phyloP scores from a whole-genome alignment of 2,329 filamentous ascomycete species.

The Emydomyces testavorans region DNA sequence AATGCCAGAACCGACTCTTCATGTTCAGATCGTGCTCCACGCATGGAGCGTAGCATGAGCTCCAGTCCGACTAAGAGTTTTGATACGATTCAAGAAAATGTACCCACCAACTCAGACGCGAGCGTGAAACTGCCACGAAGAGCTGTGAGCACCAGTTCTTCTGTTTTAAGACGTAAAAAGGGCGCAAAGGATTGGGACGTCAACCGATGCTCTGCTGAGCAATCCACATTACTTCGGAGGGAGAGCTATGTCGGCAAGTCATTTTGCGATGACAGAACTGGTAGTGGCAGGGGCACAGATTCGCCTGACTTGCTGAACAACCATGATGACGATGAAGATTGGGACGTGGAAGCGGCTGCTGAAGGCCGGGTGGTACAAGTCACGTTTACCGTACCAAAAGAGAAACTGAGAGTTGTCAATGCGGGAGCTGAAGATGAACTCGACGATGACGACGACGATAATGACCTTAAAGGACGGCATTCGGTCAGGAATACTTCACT shows the following conservation, averaged over 20 bases:
- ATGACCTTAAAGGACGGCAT: conserved; percentile 3
- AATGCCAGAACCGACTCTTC: conserved; percentile 1
- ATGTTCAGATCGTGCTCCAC: background rate
- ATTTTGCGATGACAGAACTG: conserved; percentile 1
- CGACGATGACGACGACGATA: conserved; percentile 17
- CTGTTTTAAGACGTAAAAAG: conserved; percentile 40
- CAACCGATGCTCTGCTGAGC: conserved; percentile 19
- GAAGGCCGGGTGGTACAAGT: conserved; percentile 63
- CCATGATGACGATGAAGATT: conserved; percentile 42
- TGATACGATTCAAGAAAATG: conserved; percentile 12
- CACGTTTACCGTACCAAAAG: conserved; percentile 88
- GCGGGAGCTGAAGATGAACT: conserved; percentile 39
- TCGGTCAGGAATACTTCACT: background rate
- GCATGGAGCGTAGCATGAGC: conserved; percentile 18
- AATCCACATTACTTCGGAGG: conserved; percentile 12
- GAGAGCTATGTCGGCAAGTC: conserved; percentile 7
- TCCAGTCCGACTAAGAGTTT: conserved; percentile 21
- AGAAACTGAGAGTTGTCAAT: conserved; percentile 81
- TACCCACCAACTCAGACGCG: background rate
- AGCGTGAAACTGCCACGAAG: conserved; percentile 29
- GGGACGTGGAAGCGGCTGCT: conserved; percentile 65
- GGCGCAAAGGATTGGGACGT: conserved; percentile 44
- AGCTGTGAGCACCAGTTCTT: conserved; percentile 39
- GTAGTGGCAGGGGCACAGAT: conserved; percentile 9
- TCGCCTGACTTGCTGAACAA: conserved; percentile 15